A percentile compares a stretch with the other conserved stretches of the same genome.
Conservation (phyloP, 345 rosid genomes). For the Eucalyptus polyanthemos region DNA sequence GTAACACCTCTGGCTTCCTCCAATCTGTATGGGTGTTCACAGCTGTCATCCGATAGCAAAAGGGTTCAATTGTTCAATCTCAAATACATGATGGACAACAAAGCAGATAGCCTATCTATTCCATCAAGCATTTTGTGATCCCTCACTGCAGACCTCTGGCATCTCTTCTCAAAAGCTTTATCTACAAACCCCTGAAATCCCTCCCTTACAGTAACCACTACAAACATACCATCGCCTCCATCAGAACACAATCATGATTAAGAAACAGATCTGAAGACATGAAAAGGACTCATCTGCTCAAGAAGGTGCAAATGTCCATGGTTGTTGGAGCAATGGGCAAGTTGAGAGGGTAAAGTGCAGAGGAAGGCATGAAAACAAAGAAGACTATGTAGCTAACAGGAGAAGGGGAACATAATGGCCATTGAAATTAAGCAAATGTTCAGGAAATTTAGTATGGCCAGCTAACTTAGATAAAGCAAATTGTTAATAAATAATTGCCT, state of each 20-base stretch:
- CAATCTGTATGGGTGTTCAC: background rate
- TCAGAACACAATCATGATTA: background rate
- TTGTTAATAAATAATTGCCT: background rate
- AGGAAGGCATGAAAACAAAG: background rate
- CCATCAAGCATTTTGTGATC: background rate
- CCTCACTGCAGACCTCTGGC: background rate
- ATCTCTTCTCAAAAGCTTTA: background rate
- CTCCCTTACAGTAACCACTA: background rate
- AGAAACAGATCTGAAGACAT: background rate
- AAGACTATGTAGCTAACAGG: background rate
- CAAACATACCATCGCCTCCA: background rate
- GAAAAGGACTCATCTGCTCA: background rate
- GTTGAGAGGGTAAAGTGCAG: background rate
- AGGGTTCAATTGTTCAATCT: background rate
- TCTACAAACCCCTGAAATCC: background rate
- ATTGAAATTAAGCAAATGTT: background rate
- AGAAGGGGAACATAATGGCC: background rate
- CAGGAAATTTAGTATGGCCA: background rate
- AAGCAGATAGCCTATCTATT: background rate
- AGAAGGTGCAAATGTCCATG: background rate
- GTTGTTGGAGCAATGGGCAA: background rate
- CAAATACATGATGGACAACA: background rate
- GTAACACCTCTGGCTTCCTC: background rate
- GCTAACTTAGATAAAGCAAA: background rate
- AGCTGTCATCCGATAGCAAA: background rate